phyloP scores from a whole-genome alignment of 1,284 basidiomycete species.

The Leccinum pachyderme region DNA sequence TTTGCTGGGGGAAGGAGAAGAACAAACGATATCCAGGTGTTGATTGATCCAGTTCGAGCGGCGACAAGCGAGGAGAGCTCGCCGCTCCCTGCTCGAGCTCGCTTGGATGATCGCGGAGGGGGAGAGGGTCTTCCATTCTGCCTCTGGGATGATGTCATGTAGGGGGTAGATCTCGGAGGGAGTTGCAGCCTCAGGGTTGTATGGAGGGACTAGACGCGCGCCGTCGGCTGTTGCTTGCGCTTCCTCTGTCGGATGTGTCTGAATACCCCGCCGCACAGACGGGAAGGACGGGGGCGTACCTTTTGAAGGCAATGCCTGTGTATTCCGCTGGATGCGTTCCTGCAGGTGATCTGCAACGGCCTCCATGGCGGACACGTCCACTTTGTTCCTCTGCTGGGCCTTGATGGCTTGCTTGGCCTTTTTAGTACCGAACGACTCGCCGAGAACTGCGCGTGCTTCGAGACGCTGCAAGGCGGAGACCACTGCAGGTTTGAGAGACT shows the following conservation, averaged over 20 bases:
- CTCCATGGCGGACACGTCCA: constrained; percentile 84
- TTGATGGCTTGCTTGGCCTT: constrained; percentile 86
- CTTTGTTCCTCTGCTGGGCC: constrained; percentile 81
- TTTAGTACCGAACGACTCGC: constrained; percentile 90
- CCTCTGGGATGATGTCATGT: constrained; percentile 71
- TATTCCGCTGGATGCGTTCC: constrained; percentile 74
- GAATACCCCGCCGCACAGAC: neutral
- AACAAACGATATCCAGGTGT: constrained; percentile 48
- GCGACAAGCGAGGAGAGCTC: constrained; percentile 57
- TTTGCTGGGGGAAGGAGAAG: constrained; percentile 51
- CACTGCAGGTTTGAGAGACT: constrained; percentile 57
- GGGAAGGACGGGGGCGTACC: constrained; percentile 42
- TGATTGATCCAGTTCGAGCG: constrained; percentile 68
- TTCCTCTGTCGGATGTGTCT: constrained; percentile 46
- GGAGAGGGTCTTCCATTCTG: constrained; percentile 70
- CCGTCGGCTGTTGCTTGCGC: constrained; percentile 60
- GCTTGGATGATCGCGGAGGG: constrained; percentile 54
- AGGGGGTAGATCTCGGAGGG: constrained; percentile 77
- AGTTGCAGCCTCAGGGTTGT: constrained; percentile 61
- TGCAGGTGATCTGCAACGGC: constrained; percentile 77
- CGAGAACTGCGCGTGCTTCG: constrained; percentile 73
- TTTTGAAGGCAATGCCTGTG: constrained; percentile 61
- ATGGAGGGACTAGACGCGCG: constrained; percentile 72
- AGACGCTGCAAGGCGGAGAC: constrained; percentile 54
- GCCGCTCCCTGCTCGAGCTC: constrained; percentile 47